Evolutionary conservation across 2,329 filamentous ascomycete species (phyloP), one percentile per base, ranked within the genome.

Genomic region (Chrysosphaeria jannelii): DNA sequence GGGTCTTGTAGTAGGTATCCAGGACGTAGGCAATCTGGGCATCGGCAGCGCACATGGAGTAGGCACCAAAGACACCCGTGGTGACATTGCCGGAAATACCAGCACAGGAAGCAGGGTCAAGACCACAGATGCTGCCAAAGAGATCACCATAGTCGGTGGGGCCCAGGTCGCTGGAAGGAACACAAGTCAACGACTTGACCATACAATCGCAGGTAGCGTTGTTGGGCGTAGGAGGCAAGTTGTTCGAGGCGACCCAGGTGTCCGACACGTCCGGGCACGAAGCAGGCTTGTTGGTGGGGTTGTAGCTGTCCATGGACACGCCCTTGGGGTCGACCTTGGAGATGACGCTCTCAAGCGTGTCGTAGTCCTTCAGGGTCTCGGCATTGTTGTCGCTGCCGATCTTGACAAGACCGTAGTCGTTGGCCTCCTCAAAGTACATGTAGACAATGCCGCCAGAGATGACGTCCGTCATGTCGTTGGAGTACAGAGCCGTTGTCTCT

Each of bases 371-470:
- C 35, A 75, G 55, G 16, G 16, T 7, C 31, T 66, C 70, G 31
- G 47, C 56, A 31, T 69, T 71, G 20, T 48, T 47, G 38, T 50
- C 56, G 23, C 48, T 40, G 30, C 36, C 32, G 29, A 75, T 42
- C 28, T 54, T 45, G 29, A 79, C 67, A 21, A 90, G 58, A 46
- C 70, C 85, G 39, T 75, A 97, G 42, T 91, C 52, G 51, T 93
- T 93, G 24, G 39, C 49, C 45, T 90, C 79, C 51, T 90, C 58
- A 51, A 78, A 81, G 54, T 85, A 97, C 76, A 90, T 89, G 60
- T 93, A 97, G 42, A 93, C 78, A 34, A 97, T 90, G 47, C 81
- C 85, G 36, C 85, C 85, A 27, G 74, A 88, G 63, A 85, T 85
- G 39, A 90, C 75, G 7, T 47, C 45, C 14, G 64, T 71, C 85